Evolutionary conservation across 2,329 filamentous ascomycete genomes (phyloP).

Genomic region (Leptographium wingfieldii): DNA sequence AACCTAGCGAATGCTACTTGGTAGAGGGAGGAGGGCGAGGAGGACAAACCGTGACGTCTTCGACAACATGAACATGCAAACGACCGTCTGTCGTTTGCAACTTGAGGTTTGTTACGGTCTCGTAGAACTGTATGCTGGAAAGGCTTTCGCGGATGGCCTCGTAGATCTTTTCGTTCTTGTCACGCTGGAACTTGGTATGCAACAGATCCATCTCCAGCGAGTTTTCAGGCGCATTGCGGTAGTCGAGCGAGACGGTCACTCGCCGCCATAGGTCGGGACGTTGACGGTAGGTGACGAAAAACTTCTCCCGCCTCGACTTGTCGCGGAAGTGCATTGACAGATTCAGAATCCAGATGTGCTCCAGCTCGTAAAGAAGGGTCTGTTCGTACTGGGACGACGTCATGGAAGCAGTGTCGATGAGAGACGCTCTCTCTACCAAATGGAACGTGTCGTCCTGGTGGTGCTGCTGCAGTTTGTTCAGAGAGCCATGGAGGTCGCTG

Average conservation of each 20-base stretch:
- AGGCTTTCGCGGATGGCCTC: conserved; percentile 88
- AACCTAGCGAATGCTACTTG: not conserved
- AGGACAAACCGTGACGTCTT: conserved; percentile 64
- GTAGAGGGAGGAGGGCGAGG: not conserved
- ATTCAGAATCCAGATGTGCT: conserved; percentile 88
- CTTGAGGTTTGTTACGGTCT: conserved; percentile 91
- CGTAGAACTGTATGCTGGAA: conserved; percentile 88
- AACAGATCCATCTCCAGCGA: conserved; percentile 79
- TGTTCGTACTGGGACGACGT: conserved; percentile 45
- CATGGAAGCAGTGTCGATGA: conserved; percentile 32
- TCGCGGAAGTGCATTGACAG: conserved; percentile 97
- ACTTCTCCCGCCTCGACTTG: conserved; percentile 85
- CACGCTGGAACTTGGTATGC: conserved; percentile 67
- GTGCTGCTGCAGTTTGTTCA: not conserved
- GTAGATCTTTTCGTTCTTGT: conserved; percentile 89
- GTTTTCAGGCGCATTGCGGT: conserved; percentile 63
- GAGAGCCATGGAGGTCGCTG: not conserved
- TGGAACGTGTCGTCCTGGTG: not conserved
- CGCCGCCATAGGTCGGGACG: conserved; percentile 67
- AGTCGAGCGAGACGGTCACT: conserved; percentile 89
- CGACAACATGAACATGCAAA: conserved; percentile 93
- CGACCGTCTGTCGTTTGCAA: conserved; percentile 78
- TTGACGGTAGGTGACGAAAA: conserved; percentile 91
- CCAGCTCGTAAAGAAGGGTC: conserved; percentile 67
- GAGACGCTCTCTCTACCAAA: conserved; percentile 9